These are phyloP conservation scores for Calvatia gigantea DNA, from an alignment of 768 basidiomycete genomes.

Conservation along the genomic window DNA sequence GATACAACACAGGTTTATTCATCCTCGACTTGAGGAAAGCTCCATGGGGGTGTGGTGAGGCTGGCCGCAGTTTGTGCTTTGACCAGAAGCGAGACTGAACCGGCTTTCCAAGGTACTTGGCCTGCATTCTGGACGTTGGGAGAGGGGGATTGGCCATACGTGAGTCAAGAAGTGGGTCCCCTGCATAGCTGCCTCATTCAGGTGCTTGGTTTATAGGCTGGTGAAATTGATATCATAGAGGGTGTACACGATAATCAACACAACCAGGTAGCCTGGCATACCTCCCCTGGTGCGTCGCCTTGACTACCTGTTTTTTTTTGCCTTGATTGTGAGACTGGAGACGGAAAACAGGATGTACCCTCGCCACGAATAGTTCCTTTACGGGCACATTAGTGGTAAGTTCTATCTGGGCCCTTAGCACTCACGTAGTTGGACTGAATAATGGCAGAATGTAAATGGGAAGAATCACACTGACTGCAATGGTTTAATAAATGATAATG, in stretches of 20 bases:
- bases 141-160: conserved; percentile 56
- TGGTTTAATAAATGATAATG: conserved; percentile 48
- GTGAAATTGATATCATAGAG: conserved; percentile 83
- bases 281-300: conserved; percentile 26
- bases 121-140: conserved; percentile 80
- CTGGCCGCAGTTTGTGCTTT: neutral
- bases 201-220: conserved; percentile 43
- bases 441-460: conserved; percentile 31
- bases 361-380: conserved; percentile 52
- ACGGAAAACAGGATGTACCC: conserved; percentile 46
- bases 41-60: conserved; percentile 86
- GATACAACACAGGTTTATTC: conserved; percentile 81
- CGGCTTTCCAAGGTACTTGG: conserved; percentile 57
- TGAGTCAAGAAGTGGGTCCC: conserved; percentile 27
- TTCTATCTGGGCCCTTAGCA: conserved; percentile 9
- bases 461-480: conserved; percentile 53
- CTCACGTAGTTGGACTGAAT: conserved; percentile 22
- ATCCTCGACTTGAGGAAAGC: conserved; percentile 82
- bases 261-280: conserved; percentile 85
- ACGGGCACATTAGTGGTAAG: conserved; percentile 64
- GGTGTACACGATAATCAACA: conserved; percentile 83
- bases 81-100: neutral
- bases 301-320: neutral
- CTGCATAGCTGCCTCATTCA: conserved; percentile 9
- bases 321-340: conserved; percentile 7